phyloP scores from a whole-genome alignment of 2,329 filamentous ascomycete genomes.

The Alternaria sp. region DNA sequence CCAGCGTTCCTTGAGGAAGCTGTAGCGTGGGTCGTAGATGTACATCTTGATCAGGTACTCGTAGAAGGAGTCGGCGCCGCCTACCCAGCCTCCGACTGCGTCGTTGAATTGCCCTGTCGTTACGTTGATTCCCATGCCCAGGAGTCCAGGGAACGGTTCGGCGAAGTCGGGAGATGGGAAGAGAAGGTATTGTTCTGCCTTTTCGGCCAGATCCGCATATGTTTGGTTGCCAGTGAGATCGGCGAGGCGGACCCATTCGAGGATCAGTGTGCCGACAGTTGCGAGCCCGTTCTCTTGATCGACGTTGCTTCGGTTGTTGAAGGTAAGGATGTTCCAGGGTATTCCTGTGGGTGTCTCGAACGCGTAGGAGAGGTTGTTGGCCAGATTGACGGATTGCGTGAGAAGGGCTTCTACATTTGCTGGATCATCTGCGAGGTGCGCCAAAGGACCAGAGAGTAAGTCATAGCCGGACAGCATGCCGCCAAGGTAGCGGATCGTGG shows the following conservation, averaged over 20 bases:
- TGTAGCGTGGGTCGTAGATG: constrained; percentile 75
- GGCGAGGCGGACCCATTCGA: constrained; percentile 84
- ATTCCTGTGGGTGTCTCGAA: constrained; percentile 80
- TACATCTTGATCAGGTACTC: constrained; percentile 94
- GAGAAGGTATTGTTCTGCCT: constrained; percentile 73
- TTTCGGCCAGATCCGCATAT: constrained; percentile 71
- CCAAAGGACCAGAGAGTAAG: constrained; percentile 71
- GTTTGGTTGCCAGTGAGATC: constrained; percentile 72
- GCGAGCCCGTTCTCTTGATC: constrained; percentile 73
- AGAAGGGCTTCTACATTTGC: constrained; percentile 66
- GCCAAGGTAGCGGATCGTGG: constrained; percentile 85
- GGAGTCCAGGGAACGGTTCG: constrained; percentile 78
- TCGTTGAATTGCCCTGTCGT: constrained; percentile 71
- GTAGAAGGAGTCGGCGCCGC: constrained; percentile 81
- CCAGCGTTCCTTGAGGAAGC: constrained; percentile 73
- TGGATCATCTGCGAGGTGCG: constrained; percentile 55
- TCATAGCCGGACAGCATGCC: constrained; percentile 80
- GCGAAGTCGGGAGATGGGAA: constrained; percentile 65
- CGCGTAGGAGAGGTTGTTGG: constrained; percentile 74
- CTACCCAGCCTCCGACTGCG: constrained; percentile 74
- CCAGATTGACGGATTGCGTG: constrained; percentile 70
- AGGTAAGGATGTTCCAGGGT: constrained; percentile 71
- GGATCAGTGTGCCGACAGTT: constrained; percentile 75
- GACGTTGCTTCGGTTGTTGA: constrained; percentile 58
- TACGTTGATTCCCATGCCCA: constrained; percentile 72